Evolutionary conservation across 1,284 basidiomycete genomes (phyloP).

Genomic region (Ustilago curta): DNA sequence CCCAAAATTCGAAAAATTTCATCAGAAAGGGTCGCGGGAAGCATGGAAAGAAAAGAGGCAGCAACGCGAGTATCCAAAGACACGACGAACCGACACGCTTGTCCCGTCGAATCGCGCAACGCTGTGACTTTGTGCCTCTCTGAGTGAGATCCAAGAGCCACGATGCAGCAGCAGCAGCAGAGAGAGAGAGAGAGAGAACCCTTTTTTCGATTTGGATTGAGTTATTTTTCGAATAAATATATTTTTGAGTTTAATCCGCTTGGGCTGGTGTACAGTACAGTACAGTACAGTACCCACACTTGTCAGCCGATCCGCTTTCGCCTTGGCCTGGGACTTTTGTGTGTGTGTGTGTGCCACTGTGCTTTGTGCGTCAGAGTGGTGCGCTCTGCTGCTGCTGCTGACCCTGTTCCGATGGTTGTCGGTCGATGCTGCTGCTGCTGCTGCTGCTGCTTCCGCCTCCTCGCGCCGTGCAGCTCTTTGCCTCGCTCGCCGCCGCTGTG

Average conservation of each 20-base stretch:
- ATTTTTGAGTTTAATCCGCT: slow-evolving; percentile 5
- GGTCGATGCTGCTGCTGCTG: background rate
- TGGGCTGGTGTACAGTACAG: no score
- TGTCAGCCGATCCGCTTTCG: no score
- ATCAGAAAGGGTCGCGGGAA: background rate
- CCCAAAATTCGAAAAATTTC: slow-evolving; percentile 4
- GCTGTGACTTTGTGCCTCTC: background rate
- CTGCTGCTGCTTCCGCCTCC: background rate
- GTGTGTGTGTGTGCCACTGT: background rate
- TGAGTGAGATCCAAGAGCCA: background rate
- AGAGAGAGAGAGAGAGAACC: background rate
- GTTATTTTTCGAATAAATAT: no score
- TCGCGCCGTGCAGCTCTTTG: background rate
- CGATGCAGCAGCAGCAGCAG: slow-evolving; percentile 1
- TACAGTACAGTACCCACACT: no score
- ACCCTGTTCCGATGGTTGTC: slow-evolving; percentile 4
- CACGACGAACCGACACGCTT: background rate
- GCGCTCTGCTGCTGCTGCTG: background rate
- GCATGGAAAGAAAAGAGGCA: slow-evolving; percentile 1
- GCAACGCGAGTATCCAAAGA: slow-evolving; percentile 1
- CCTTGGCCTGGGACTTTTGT: background rate
- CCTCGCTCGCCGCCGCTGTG: background rate
- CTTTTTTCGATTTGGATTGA: background rate
- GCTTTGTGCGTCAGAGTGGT: no score
- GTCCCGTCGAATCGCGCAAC: background rate